phyloP scores from a whole-genome alignment of 768 basidiomycete species.

The Coprinopsis marcescibilis region DNA sequence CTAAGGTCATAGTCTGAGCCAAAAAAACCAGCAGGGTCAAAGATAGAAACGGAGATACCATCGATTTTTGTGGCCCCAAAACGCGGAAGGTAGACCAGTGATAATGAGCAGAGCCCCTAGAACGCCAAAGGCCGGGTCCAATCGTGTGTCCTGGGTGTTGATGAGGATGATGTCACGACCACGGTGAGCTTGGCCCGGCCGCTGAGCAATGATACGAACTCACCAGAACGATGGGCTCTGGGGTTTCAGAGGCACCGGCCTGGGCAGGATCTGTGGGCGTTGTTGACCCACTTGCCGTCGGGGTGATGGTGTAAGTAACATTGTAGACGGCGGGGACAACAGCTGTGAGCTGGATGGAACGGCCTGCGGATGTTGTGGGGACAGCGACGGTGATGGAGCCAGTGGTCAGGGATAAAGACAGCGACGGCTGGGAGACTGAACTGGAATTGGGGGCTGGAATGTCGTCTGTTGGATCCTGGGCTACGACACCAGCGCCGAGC shows the following conservation, averaged over 20 bases:
- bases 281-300: slow-evolving; percentile 33
- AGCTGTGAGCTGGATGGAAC: slow-evolving; percentile 43
- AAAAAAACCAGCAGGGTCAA: slow-evolving; percentile 6
- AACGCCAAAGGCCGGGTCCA: slow-evolving; percentile 88
- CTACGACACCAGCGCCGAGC: slow-evolving; percentile 16
- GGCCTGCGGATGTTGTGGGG: slow-evolving; percentile 45
- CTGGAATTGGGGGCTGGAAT: slow-evolving; percentile 14
- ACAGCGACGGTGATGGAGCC: slow-evolving; percentile 39
- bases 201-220: slow-evolving; percentile 10
- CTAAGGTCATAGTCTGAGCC: slow-evolving; percentile 33
- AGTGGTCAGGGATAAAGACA: slow-evolving; percentile 53
- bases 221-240: slow-evolving; percentile 40
- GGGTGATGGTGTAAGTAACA: slow-evolving; percentile 51
- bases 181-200: slow-evolving; percentile 13
- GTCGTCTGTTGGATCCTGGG: slow-evolving; percentile 19
- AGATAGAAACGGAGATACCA: slow-evolving; percentile 49
- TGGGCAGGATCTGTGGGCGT: too few relatives aligned
- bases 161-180: slow-evolving; percentile 24
- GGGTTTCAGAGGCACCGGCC: slow-evolving; percentile 45
- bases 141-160: slow-evolving; percentile 49
- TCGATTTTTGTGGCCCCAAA: slow-evolving; percentile 93
- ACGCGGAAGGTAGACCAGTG: slow-evolving; percentile 84
- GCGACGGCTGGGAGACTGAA: slow-evolving; percentile 24
- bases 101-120: slow-evolving; percentile 84
- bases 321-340: slow-evolving; percentile 57